Evolutionary conservation across 129 eudicot species (phyloP), one percentile per base, ranked within the genome.

Genomic region (Chrysanthemum makinoi): DNA sequence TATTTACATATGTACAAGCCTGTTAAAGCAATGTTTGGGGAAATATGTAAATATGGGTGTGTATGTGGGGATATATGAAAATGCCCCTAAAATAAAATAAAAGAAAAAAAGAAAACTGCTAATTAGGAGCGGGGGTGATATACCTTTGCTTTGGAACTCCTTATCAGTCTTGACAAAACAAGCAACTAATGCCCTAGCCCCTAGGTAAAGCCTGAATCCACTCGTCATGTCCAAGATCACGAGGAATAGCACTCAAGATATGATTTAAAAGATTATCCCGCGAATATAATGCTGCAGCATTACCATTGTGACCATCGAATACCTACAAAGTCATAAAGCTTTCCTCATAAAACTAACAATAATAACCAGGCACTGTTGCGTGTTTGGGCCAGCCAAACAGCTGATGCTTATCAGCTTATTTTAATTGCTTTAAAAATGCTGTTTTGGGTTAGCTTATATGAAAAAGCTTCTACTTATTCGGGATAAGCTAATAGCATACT

Each of bases 261-360:
- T 87, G 88, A 70, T 83, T 83, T 57, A 89, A 71, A 70, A 92
- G 79, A 72, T 83, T 72, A 67, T 93, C 98, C 80, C 92, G 80
- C 17, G 98, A 79, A 77, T 75, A 93, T 17, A 89, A 53, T 72
- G 98, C 96, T 18, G 98, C 98, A 39, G 96, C 98, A 87, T 68
- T 83, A 67, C 98, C 98, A 58, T 93, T 93, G 80, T 93, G 98
- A 47, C 98, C 98, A 82, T 93, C 98, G 26, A 89, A 93, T 14
- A 93, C 70, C 98, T 93, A 75, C 33, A 75, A 68, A 22, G 47
- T 15, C 44, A 62, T 62, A 12, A 62, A 4, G 17, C 2, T 12
- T 7, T 26, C 6, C 5, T 57, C 22, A 56, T 56, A 26, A 28
- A 28, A 14, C 48, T 28, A 62, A 46, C 20, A 30, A 62, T 39